Evolutionary conservation across 208 protist species (phyloP).

Genomic region (Leishmania guyanensis): DNA sequence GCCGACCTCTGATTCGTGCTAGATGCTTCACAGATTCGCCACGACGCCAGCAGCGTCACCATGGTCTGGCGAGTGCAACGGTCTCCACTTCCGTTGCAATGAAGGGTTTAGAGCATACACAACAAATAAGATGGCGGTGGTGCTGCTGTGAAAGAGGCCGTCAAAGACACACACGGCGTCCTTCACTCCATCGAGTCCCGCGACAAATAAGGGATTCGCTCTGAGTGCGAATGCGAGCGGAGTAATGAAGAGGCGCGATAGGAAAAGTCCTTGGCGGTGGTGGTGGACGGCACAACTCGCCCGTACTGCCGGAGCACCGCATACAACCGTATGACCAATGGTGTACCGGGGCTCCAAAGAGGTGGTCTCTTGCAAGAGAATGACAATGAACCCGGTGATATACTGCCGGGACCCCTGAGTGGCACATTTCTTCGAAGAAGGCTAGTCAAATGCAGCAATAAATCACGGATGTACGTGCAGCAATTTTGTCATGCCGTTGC

Average conservation of each 20-base stretch:
- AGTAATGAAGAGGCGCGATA: conserved; percentile 26
- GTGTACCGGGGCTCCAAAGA: conserved; percentile 72
- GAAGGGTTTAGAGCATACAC: conserved; percentile 21
- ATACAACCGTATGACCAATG: conserved; percentile 40
- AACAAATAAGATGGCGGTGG: conserved; percentile 55
- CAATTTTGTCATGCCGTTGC: conserved; percentile 82
- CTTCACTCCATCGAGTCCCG: conserved; percentile 59
- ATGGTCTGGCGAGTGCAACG: neutral
- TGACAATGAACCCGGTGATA: conserved; percentile 36
- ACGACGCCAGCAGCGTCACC: conserved; percentile 17
- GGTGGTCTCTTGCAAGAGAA: conserved; percentile 62
- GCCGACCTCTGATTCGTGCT: neutral
- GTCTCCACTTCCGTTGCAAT: conserved; percentile 14
- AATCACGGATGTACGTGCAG: conserved; percentile 47
- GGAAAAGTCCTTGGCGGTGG: conserved; percentile 21
- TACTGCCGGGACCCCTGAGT: conserved; percentile 51
- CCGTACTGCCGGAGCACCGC: conserved; percentile 38
- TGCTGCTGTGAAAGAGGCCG: conserved; percentile 66
- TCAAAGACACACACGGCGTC: conserved; percentile 76
- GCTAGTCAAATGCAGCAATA: conserved; percentile 49
- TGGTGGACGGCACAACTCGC: conserved; percentile 30
- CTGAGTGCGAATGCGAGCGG: conserved; percentile 29
- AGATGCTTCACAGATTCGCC: conserved; percentile 16
- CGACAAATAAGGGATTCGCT: conserved; percentile 42
- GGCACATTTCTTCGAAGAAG: conserved; percentile 33